Evolutionary conservation across 1,284 basidiomycete species (phyloP), one percentile per base, ranked within the genome.

Genomic region (Puccinia coronata): DNA sequence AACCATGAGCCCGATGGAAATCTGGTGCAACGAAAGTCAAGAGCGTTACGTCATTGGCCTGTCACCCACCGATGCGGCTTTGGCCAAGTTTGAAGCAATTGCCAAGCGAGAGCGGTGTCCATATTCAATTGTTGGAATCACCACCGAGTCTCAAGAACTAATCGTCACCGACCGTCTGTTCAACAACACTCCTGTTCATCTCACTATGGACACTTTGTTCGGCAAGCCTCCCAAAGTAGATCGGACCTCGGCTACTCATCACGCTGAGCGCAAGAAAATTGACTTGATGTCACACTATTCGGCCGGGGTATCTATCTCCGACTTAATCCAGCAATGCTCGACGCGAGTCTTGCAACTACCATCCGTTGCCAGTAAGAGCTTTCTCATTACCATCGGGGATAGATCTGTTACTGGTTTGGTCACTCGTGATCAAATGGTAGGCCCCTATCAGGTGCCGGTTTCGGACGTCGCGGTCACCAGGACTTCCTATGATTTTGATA

Each of bases 11-110:
- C 97, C 96, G 0, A 98, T 99, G 95, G 96, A 98, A 88, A 98
- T 99, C 82, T 99, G 96, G 96, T 99, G 97, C 87, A 99, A 99
- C 87, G 97, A 99, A 88, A 93, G 92, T 83, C 96, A 99, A 88
- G 96, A 99, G 86, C 92, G 97, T 63, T 99, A 99, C 86, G 97
- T 99, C 47, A 90, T 99, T 43, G 97, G 95, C 23, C 84, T 89
- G 36, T 83, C 84, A 4, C 83, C 84, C 12, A 55, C 69, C 9
- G 51, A 53, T 41, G 49, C 16, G 9, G 70, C 77, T 34, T 51
- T 80, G 39, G 43, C 61, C 36, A 80, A 16, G 41, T 98, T 99
- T 87, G 91, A 91, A 85, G 87, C 85, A 9, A 92, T 98, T 63
- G 94, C 94, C 18, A 89, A 90, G 85, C 90, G 96, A 82, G 96